These are phyloP conservation scores for Spiraea crenata DNA, from an alignment of 331 rosid species.

Conservation along the genomic window DNA sequence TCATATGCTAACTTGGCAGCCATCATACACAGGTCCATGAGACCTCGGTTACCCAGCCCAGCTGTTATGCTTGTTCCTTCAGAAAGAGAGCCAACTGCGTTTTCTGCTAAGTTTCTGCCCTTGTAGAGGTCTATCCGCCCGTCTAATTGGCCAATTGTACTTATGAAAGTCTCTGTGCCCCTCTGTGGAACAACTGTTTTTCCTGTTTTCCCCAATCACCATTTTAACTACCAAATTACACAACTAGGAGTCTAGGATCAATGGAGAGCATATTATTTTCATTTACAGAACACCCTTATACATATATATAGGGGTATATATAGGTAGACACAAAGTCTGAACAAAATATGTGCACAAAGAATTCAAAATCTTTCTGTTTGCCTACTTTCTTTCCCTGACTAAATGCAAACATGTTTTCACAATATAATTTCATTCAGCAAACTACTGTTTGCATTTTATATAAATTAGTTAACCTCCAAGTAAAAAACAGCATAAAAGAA, in stretches of 20 bases:
- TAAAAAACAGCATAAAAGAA: background rate
- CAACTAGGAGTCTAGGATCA: background rate
- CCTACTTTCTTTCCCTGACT: background rate
- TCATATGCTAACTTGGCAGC: slow-evolving; percentile 78
- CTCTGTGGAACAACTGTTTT: slow-evolving; percentile 53
- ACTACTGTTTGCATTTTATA: no score
- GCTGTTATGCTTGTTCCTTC: slow-evolving; percentile 19
- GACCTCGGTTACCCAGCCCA: slow-evolving; percentile 43
- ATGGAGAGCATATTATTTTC: background rate
- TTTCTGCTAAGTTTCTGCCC: slow-evolving; percentile 23
- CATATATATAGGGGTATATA: background rate
- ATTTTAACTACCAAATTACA: background rate
- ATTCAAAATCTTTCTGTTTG: background rate
- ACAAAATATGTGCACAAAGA: background rate
- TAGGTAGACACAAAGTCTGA: background rate
- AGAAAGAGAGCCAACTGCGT: slow-evolving; percentile 21
- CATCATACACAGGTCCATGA: slow-evolving; percentile 73
- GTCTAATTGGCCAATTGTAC: slow-evolving; percentile 65
- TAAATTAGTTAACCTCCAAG: no score
- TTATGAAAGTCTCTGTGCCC: slow-evolving; percentile 60
- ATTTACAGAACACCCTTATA: background rate
- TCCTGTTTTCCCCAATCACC: slow-evolving; percentile 38
- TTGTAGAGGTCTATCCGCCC: slow-evolving; percentile 45
- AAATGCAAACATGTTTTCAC: background rate
- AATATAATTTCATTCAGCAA: no score